Base-by-base conservation (phyloP, 768 basidiomycete genomes). In the Strobilomyces confusus region DNA sequence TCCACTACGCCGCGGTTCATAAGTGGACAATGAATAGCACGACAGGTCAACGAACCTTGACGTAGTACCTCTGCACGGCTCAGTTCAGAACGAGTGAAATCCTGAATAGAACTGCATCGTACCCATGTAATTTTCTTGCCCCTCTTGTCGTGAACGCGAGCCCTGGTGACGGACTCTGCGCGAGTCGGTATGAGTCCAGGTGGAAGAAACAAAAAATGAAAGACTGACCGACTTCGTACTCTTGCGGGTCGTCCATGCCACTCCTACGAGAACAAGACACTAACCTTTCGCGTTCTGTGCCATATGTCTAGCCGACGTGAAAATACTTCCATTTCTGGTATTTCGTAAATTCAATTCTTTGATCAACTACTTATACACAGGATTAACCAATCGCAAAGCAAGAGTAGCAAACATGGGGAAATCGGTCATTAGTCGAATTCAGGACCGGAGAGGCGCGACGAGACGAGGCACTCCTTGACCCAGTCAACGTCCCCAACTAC, bases 381-480 rank as follows among this genome's bases (percentile, higher is more conserved):
- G 13, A 48, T 41, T 38, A n/a, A 41, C 38, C 29, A 33, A 13
- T 50, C 29, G 19, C 17, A 33, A 26, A 23, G 25, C 14, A 51
- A 34, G 43, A 20, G 25, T 23, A 32, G 22, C 15, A 23, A 23
- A 25, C 23, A 44, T 25, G 33, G 32, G 48, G 47, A 49, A 49
- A 45, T 40, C 11, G 15, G 49, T 38, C 52, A 9, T 52, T 33
- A 60, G 36, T 61, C 54, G 41, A 47, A 42, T 42, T 56, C 55
- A 4, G 72, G 65, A 40, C 73, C 69, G 4, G 79, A 63, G 25
- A 80, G 63, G 30, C 83, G 73, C 14, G 85, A 83, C 15, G 85
- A 77, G 55, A 89, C 78, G 29, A 92, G 71, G 61, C 87, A 86
- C 44, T 88, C 80, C 67, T 92, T 93, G 37, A 92, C 80, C 88